These are phyloP conservation scores for Botrytis squamosa DNA, from an alignment of 2,329 filamentous ascomycete genomes.

Conservation along the genomic window DNA sequence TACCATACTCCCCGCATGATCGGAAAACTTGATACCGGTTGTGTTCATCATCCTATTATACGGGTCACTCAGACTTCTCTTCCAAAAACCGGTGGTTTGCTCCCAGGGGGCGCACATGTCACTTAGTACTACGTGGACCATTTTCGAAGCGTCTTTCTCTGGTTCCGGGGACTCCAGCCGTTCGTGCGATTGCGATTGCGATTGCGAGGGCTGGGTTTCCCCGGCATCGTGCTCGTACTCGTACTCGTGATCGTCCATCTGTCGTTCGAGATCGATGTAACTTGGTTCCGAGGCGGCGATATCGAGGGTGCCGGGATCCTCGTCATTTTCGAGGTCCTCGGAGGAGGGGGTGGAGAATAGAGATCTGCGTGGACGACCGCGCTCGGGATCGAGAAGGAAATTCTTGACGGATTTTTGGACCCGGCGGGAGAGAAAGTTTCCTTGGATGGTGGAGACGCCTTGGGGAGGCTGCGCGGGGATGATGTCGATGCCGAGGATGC, in stretches of 20 bases:
- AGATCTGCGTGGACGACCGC: conserved; percentile 49
- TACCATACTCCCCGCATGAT: conserved; percentile 95
- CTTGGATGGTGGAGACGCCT: conserved; percentile 92
- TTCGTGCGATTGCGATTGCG: background rate
- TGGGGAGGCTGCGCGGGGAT: conserved; percentile 88
- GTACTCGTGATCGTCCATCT: conserved; percentile 34
- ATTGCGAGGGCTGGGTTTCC: background rate
- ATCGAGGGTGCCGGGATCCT: background rate
- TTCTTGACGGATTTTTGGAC: conserved; percentile 76
- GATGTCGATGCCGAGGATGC: conserved; percentile 88
- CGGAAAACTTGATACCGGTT: conserved; percentile 79
- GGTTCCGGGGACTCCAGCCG: conserved; percentile 31
- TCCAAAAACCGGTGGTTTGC: conserved; percentile 73
- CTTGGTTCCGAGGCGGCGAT: conserved; percentile 40
- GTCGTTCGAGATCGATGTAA: conserved; percentile 66
- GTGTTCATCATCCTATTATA: conserved; percentile 99
- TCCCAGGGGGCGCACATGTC: conserved; percentile 99
- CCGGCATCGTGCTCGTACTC: background rate
- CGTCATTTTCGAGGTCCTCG: background rate
- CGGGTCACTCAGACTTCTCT: conserved; percentile 90
- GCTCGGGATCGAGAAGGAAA: conserved; percentile 66
- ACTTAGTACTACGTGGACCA: conserved; percentile 90
- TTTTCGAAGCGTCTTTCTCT: conserved; percentile 48
- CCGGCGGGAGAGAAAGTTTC: conserved; percentile 76
- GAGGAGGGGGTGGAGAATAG: conserved; percentile 18